Evolutionary conservation across 1,284 basidiomycete genomes (phyloP).

Genomic region (Boletellus dicymbophilus): DNA sequence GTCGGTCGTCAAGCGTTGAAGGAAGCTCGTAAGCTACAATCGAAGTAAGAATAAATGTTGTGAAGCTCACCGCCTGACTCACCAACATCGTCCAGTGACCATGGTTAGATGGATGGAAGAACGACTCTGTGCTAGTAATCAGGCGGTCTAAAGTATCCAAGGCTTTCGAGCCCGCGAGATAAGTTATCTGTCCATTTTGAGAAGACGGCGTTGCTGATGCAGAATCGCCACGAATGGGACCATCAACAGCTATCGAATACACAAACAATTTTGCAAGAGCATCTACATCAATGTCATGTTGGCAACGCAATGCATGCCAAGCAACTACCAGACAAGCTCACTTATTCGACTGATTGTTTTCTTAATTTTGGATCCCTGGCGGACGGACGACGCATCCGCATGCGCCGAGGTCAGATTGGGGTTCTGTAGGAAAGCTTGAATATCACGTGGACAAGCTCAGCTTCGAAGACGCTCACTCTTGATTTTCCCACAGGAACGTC

Average conservation of each 20-base stretch:
- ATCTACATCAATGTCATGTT: conserved; percentile 42
- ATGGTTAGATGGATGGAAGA: conserved; percentile 88
- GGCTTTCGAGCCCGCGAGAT: conserved; percentile 86
- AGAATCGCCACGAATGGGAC: conserved; percentile 45
- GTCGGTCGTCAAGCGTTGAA: conserved; percentile 68
- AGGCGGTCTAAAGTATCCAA: conserved; percentile 89
- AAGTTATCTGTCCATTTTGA: conserved; percentile 56
- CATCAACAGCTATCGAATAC: conserved; percentile 90
- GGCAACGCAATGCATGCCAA: background rate
- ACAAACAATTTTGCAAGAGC: conserved; percentile 88
- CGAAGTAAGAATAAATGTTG: conserved; percentile 11
- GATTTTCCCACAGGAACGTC: conserved; percentile 74
- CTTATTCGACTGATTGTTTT: conserved; percentile 72
- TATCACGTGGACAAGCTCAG: background rate
- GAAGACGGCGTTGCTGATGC: conserved; percentile 61
- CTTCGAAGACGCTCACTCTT: conserved; percentile 43
- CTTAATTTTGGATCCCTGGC: conserved; percentile 76
- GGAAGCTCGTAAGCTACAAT: conserved; percentile 32
- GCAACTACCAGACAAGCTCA: conserved; percentile 35
- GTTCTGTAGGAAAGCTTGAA: conserved; percentile 42
- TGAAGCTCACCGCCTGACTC: conserved; percentile 1
- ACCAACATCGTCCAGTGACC: conserved; percentile 77
- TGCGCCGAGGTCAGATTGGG: conserved; percentile 63
- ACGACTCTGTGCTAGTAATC: conserved; percentile 91
- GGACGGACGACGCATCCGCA: conserved; percentile 67